Evolutionary conservation across 306 rosid species (phyloP), one percentile per base, ranked within the genome.

Genomic region (Trichosanthes truncata): DNA sequence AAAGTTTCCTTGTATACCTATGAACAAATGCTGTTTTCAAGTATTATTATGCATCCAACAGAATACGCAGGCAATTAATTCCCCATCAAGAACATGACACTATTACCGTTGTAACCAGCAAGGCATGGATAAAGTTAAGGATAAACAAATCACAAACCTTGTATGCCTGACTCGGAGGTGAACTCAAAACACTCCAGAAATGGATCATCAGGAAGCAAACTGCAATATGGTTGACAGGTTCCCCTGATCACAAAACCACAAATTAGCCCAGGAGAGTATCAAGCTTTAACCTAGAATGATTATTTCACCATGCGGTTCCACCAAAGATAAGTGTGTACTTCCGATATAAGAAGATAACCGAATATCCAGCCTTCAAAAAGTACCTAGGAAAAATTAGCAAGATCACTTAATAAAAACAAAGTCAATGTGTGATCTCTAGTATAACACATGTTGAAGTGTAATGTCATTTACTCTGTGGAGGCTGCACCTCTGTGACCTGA

Each of bases 401-500:
- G 79, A 10, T 51, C 61, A 43, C 40, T 46, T 46, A 21, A 40
- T 6, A 18, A 36, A 76, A 53, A 38, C 36, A 76, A 75, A 26
- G 55, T 9, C 36, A 75, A 76, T 11, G 43, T 21, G 20, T 35
- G n/a, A 9, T 53, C 21, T 77, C 11, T 41, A 55, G 26, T n/a
- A 25, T 25, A 56, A 77, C 29, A 57, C 52, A 35, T 13, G 36
- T 8, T 40, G 53, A 56, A 77, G n/a, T 77, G 40, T 36, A 83
- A 33, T 72, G 79, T 57, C 35, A 80, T 87, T 52, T 90, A 95
- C 99, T 95, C 98, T 1, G 98, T 93, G 81, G 99, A 95, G 35
- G 99, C 85, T 57, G 99, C 97, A 59, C 99, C 99, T 87, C 98
- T 89, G 79, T 91, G 93, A 81, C 98, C 99, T 7, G 99, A 95